Base-by-base conservation (phyloP, 2,329 filamentous ascomycete species). In the Bipolaris zeicola region DNA sequence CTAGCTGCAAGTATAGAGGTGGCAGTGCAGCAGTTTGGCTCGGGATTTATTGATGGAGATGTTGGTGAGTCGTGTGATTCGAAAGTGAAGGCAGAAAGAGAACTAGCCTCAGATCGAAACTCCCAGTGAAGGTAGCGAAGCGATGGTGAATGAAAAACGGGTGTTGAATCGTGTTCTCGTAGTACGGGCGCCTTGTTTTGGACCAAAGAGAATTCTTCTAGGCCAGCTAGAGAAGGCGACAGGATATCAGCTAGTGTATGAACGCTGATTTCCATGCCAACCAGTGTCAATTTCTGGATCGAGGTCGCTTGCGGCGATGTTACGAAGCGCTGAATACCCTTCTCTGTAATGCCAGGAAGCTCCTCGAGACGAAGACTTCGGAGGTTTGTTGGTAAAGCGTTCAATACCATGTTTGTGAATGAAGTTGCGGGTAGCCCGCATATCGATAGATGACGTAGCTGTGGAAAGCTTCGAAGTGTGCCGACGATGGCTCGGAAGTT, bases 1-100 rank as follows among this genome's bases (percentile, higher is more conserved):
- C 86, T 86, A 55, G 80, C 80, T 1, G 88, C 85, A 6, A 92
- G 80, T 44, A 89, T 84, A 5, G 82, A 79, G 48, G 89, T 87
- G 1, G 88, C 85, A 6, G 78, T 71, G 11, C 79, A 77, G 34
- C 81, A 78, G 38, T 81, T 77, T 26, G 85, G 83, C 33, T 72
- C 69, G 8, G 58, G 16, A 31, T 66, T 67, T 0, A 56, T 31
- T 18, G 67, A 69, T 6, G 66, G 63, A 37, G 68, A 69, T 20
- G 52, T 37, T 20, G 34, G 33, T 3, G 45, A 39, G 13, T 59
- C 41, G 36, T 52, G 38, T 16, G 48, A 60, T 7, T 58, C 43
- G 3, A 61, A 52, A 6, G 47, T 46, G 2, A 65, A 53, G 2
- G 56, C 42, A 26, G 65, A 58, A 11, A 61, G 43, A 11, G 63